Conservation (phyloP, 768 basidiomycete species). For the Daedaleopsis sinensis region DNA sequence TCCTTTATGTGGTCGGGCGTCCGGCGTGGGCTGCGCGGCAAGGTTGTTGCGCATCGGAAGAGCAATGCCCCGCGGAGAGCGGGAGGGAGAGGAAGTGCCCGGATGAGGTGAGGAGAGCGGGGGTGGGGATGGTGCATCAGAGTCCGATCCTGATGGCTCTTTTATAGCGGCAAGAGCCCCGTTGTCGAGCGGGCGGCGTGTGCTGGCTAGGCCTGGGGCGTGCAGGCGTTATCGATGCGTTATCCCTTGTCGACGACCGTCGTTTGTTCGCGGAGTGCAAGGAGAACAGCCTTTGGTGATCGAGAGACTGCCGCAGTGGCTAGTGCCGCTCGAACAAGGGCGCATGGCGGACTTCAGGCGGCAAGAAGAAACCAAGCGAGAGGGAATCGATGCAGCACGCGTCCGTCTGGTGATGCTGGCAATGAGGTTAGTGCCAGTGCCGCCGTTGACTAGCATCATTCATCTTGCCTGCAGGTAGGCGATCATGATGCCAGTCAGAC, state of each 20-base stretch:
- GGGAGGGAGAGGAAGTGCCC: not conserved
- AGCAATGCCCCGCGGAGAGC: not conserved
- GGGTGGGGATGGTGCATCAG: not conserved
- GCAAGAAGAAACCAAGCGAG: not conserved
- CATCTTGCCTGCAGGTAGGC: not conserved
- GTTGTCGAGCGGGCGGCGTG: not conserved
- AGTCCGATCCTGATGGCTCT: not conserved
- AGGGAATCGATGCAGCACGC: not conserved
- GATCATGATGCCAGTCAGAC: not conserved
- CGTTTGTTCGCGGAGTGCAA: too few species aligned
- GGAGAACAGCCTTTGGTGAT: not conserved
- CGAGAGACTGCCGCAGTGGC: not conserved
- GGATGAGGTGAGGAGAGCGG: not conserved
- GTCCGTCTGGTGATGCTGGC: not conserved
- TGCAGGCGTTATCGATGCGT: too few species aligned
- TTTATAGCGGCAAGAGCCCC: not conserved
- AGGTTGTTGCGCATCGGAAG: not conserved
- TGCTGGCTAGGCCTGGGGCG: too few species aligned
- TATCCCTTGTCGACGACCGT: too few species aligned
- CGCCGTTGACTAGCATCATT: not conserved
- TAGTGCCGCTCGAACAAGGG: not conserved
- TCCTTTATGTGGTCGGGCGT: not conserved
- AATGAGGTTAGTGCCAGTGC: not conserved
- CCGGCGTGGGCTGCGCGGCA: not conserved
- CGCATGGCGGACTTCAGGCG: not conserved